These are phyloP conservation scores for Lithospermum erythrorhizon DNA, from an alignment of 257 asterid species.

Conservation along the genomic window DNA sequence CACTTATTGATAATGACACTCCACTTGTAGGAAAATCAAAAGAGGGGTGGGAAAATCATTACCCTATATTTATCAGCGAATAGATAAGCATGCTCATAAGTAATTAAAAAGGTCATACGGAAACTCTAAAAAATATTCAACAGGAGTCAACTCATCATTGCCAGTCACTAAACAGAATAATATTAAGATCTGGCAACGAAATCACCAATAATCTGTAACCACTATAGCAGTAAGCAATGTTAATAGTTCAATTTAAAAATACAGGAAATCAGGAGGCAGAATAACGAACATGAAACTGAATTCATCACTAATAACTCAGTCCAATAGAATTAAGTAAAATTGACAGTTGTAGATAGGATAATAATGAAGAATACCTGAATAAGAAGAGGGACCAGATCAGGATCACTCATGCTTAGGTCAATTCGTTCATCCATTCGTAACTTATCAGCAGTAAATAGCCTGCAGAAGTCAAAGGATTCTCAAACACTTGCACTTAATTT, in stretches of 20 bases:
- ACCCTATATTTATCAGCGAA: neutral
- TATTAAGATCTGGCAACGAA: too few relatives aligned
- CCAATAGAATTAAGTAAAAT: too few relatives aligned
- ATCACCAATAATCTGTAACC: neutral
- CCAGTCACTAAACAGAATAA: neutral
- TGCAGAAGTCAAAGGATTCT: constrained; percentile 22
- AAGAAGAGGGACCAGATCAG: constrained; percentile 90
- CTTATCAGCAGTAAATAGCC: constrained; percentile 74
- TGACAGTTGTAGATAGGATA: neutral
- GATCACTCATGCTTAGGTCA: constrained; percentile 95
- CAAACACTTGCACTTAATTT: too few relatives aligned
- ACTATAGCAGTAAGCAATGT: neutral
- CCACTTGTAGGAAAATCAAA: too few relatives aligned
- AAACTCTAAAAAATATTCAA: too few relatives aligned
- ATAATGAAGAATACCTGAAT: constrained; percentile 54
- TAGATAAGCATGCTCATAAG: neutral
- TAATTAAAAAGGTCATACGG: neutral
- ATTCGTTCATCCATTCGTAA: constrained; percentile 85
- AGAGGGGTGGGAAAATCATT: too few relatives aligned
- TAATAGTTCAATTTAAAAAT: too few relatives aligned
- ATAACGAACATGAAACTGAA: too few relatives aligned
- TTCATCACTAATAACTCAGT: too few relatives aligned
- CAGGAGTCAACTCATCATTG: neutral
- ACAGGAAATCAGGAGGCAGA: too few relatives aligned
- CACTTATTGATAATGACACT: too few relatives aligned